Evolutionary conservation across 208 protist genomes (phyloP).

Genomic region (Leishmania amazonensis): DNA sequence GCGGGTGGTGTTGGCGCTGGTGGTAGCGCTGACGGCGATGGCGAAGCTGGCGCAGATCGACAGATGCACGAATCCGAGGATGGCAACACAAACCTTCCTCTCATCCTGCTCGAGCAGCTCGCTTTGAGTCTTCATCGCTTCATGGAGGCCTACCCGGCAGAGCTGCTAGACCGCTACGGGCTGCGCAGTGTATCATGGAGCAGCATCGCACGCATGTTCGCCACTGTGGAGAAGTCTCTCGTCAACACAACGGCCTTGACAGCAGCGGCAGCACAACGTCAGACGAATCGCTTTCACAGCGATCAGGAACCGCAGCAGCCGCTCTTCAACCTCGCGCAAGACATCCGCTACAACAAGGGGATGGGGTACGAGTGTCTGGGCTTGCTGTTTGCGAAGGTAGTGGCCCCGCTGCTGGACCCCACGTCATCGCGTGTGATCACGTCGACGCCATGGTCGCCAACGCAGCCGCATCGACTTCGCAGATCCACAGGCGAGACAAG

Average conservation of each 20-base stretch:
- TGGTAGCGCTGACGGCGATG: slow-evolving; percentile 1
- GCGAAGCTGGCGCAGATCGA: slow-evolving; percentile 14
- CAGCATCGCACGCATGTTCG: slow-evolving; percentile 66
- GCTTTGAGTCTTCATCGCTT: slow-evolving; percentile 67
- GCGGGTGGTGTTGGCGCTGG: slow-evolving; percentile 5
- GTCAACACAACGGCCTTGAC: background rate
- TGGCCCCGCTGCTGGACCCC: slow-evolving; percentile 69
- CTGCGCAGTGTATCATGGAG: slow-evolving; percentile 70
- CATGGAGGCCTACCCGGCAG: slow-evolving; percentile 40
- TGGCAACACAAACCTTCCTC: slow-evolving; percentile 87
- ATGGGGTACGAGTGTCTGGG: slow-evolving; percentile 87
- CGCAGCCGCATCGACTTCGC: background rate
- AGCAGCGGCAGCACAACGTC: background rate
- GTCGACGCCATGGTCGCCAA: background rate
- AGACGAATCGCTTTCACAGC: slow-evolving; percentile 40
- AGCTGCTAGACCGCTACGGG: slow-evolving; percentile 48
- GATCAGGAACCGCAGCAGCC: slow-evolving; percentile 17
- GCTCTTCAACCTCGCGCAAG: slow-evolving; percentile 19
- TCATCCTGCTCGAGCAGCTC: slow-evolving; percentile 88
- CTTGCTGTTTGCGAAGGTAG: slow-evolving; percentile 81
- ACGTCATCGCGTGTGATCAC: background rate
- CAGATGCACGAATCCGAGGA: slow-evolving; percentile 81
- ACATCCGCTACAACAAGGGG: slow-evolving; percentile 88
- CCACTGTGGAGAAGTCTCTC: slow-evolving; percentile 55
- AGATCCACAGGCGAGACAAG: background rate